Evolutionary conservation across 2,329 filamentous ascomycete genomes (phyloP).

Genomic region (Penicillium sp.): DNA sequence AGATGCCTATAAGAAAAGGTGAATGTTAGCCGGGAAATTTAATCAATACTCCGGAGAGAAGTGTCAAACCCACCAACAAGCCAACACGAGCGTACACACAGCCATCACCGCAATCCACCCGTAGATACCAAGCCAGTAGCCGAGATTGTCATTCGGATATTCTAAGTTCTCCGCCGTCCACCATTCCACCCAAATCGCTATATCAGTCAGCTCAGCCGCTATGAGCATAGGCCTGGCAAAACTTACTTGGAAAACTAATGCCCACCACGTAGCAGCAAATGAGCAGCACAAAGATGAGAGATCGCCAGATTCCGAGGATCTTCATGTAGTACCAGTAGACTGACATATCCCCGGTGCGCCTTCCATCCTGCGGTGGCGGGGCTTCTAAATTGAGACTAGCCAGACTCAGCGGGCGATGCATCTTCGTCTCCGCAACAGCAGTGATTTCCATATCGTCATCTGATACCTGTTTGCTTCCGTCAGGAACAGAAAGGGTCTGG

Average conservation of each 20-base stretch:
- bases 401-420: background rate
- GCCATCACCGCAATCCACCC: background rate
- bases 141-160: conserved; percentile 1
- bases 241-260: conserved; percentile 2
- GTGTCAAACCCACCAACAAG: conserved; percentile 1
- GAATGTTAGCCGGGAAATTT: background rate
- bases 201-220: background rate
- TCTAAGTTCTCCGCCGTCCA: conserved; percentile 2
- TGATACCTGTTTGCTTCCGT: background rate
- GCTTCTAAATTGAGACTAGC: background rate
- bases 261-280: conserved; percentile 3
- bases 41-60: too few species aligned
- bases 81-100: background rate
- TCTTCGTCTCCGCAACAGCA: background rate
- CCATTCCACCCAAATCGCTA: conserved; percentile 8
- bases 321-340: conserved; percentile 4
- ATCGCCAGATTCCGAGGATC: background rate
- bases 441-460: conserved; percentile 2
- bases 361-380: background rate
- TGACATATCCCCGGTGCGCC: conserved; percentile 3
- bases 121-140: conserved; percentile 3
- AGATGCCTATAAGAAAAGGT: background rate
- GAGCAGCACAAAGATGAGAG: background rate
- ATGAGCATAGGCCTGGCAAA: background rate
- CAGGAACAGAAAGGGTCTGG: background rate